A percentile compares a stretch with the other conserved stretches of the same genome.
Conservation (phyloP, 306 rosid genomes). For the Erythrophleum fordii region DNA sequence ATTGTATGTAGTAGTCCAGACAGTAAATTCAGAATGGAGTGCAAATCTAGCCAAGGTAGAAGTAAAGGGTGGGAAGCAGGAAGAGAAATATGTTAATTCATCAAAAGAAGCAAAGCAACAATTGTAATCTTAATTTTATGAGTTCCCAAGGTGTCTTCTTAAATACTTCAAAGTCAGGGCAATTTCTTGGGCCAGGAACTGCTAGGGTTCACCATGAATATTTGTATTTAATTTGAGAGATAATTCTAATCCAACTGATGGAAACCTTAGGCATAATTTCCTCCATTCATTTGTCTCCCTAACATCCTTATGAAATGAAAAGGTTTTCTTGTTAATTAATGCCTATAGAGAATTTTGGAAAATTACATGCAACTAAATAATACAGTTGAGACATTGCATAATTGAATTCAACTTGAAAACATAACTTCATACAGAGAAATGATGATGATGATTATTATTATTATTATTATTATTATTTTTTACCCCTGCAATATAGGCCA, state of each 20-base stretch:
- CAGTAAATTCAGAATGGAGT: neutral
- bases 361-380: neutral
- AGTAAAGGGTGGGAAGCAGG: neutral
- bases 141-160: neutral
- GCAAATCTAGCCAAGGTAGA: neutral
- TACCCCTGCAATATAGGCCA: neutral
- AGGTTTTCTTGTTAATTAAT: neutral
- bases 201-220: neutral
- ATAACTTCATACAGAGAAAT: neutral
- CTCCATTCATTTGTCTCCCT: conserved; percentile 3
- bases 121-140: neutral
- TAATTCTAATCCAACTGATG: conserved; percentile 2
- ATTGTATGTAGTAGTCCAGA: conserved; percentile 9
- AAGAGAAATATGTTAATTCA: neutral
- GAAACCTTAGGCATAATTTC: neutral
- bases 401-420: neutral
- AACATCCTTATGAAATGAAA: conserved; percentile 22
- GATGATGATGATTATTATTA: neutral
- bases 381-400: neutral
- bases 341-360: neutral
- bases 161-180: neutral
- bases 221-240: neutral
- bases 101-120: neutral
- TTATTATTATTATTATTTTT: neutral
- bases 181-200: neutral